phyloP scores from a whole-genome alignment of 1,284 basidiomycete species.

The Amylostereum areolatum region DNA sequence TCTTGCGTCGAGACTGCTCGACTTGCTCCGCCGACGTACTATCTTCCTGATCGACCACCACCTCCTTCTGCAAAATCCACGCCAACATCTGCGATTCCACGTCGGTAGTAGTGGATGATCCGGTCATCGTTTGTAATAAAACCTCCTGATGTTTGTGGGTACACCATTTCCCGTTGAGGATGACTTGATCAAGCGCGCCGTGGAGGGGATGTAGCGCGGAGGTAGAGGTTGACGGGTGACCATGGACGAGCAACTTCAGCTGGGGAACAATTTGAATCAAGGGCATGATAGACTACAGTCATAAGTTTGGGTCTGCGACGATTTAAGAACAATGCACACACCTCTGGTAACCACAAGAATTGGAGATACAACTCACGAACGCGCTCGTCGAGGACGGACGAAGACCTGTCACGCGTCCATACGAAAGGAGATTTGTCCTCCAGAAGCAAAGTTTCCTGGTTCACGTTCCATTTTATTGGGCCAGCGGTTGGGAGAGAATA shows the following conservation, averaged over 20 bases:
- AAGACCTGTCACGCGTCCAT: slow-evolving; percentile 5
- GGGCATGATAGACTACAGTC: slow-evolving; percentile 60
- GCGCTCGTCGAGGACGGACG: slow-evolving; percentile 8
- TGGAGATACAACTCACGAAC: slow-evolving; percentile 48
- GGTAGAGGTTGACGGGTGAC: slow-evolving; percentile 19
- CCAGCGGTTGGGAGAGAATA: slow-evolving; percentile 6
- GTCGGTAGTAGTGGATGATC: slow-evolving; percentile 25
- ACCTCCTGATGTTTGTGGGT: slow-evolving; percentile 59
- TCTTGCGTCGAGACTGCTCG: slow-evolving; percentile 36
- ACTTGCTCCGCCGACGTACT: slow-evolving; percentile 41
- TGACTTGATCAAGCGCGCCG: slow-evolving; percentile 45
- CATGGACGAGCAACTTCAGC: slow-evolving; percentile 43
- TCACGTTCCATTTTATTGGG: slow-evolving; percentile 12
- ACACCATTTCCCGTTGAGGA: slow-evolving; percentile 50
- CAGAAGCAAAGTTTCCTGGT: slow-evolving; percentile 9
- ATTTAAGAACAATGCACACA: slow-evolving; percentile 10
- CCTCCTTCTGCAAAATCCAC: slow-evolving; percentile 39
- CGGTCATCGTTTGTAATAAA: slow-evolving; percentile 45
- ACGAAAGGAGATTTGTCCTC: slow-evolving; percentile 9
- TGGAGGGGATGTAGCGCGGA: slow-evolving; percentile 47
- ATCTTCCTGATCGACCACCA: slow-evolving; percentile 15
- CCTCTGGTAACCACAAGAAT: slow-evolving; percentile 73
- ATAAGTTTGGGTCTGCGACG: background rate
- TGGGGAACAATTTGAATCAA: slow-evolving; percentile 48
- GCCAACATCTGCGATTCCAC: slow-evolving; percentile 70